Evolutionary conservation across 116 monocot genomes (phyloP).

Genomic region (Cymodocea nodosa): DNA sequence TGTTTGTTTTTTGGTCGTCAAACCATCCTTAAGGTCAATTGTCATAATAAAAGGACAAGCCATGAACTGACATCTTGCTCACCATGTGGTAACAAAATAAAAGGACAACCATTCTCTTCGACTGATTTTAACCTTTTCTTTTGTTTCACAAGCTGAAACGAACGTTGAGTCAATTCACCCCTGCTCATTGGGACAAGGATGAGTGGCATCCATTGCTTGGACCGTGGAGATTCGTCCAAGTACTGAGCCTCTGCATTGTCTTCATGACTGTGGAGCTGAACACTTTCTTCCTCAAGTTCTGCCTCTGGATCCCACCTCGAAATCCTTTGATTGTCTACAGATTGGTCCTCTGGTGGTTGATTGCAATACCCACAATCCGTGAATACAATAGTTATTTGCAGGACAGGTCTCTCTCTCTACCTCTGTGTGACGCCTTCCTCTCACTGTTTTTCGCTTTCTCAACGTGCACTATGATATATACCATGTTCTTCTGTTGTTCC

Average conservation of each 20-base stretch:
- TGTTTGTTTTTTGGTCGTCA: too few species aligned
- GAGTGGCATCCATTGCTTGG: constrained; percentile 88
- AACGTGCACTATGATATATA: neutral
- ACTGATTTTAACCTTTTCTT: neutral
- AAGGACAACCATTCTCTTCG: neutral
- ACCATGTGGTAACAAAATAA: too few species aligned
- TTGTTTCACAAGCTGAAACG: constrained; percentile 60
- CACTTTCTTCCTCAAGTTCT: constrained; percentile 96
- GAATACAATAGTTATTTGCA: constrained; percentile 97
- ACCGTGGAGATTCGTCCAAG: constrained; percentile 96
- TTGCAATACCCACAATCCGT: constrained; percentile 96
- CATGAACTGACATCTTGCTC: too few species aligned
- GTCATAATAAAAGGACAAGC: too few species aligned
- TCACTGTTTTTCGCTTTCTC: neutral
- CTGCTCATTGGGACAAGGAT: constrained; percentile 97
- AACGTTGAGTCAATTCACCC: constrained; percentile 90
- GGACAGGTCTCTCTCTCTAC: constrained; percentile 49
- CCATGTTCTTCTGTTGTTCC: neutral
- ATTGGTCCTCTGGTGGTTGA: constrained; percentile 91
- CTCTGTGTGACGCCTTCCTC: neutral
- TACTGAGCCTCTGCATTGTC: constrained; percentile 61
- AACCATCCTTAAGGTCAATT: too few species aligned
- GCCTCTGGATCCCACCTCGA: constrained; percentile 92
- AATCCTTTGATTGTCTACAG: constrained; percentile 74
- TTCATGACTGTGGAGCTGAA: constrained; percentile 94